A percentile compares a stretch with the other conserved stretches of the same genome.
These are phyloP conservation scores for Aegilops speltoides DNA, from an alignment of 176 grass and related monocot genomes.

Conservation along the genomic window DNA sequence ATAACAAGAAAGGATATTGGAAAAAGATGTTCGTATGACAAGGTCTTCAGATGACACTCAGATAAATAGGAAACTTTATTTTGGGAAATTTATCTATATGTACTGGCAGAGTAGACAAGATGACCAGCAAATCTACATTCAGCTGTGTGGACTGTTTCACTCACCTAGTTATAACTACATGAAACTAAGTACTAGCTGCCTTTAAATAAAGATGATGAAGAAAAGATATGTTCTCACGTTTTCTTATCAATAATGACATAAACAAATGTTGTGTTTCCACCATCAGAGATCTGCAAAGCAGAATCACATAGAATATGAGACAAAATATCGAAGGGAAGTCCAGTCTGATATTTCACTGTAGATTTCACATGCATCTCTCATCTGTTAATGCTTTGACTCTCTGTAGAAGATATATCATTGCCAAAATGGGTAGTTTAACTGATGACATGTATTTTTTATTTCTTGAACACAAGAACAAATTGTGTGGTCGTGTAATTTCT, in stretches of 20 bases:
- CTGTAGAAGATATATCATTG: background rate
- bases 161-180: slow-evolving; percentile 10
- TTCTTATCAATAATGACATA: slow-evolving; percentile 58
- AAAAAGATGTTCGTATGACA: background rate
- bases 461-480: background rate
- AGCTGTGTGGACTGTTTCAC: background rate
- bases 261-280: slow-evolving; percentile 42
- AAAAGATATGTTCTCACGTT: slow-evolving; percentile 28
- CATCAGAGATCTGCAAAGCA: slow-evolving; percentile 35
- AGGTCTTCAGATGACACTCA: background rate
- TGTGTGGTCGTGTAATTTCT: no score
- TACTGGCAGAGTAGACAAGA: background rate
- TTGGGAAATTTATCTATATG: background rate
- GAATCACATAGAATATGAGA: background rate
- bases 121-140: background rate
- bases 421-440: background rate
- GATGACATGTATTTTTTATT: background rate
- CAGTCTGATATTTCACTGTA: background rate
- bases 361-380: background rate
- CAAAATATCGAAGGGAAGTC: background rate
- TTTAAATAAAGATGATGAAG: background rate
- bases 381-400: background rate
- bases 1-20: background rate
- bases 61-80: background rate
- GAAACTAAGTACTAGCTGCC: background rate